A percentile compares a stretch with the other conserved stretches of the same genome.
These are phyloP conservation scores for Hygrophorus pudorinus DNA, from an alignment of 768 basidiomycete species.

Conservation along the genomic window DNA sequence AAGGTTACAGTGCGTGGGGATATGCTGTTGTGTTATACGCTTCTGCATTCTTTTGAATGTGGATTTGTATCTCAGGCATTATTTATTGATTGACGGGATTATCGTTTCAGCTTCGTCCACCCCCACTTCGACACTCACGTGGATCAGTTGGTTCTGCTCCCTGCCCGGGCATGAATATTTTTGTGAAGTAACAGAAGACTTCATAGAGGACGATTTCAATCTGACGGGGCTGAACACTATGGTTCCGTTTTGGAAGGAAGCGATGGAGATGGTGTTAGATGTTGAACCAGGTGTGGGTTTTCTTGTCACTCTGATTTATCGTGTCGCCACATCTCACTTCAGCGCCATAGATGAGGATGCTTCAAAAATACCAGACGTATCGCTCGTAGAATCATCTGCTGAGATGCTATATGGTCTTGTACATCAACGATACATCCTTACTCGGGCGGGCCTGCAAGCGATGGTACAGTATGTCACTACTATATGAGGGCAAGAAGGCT, in stretches of 20 bases:
- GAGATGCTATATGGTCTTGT: slow-evolving; percentile 97
- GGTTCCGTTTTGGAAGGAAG: slow-evolving; percentile 99
- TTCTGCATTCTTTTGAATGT: not conserved
- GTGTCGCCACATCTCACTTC: slow-evolving; percentile 4
- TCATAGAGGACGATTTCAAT: slow-evolving; percentile 99
- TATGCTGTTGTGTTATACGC: not conserved
- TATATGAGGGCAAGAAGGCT: slow-evolving; percentile 9
- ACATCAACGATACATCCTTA: slow-evolving; percentile 95
- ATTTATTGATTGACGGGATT: too few relatives aligned
- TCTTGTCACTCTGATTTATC: slow-evolving; percentile 7
- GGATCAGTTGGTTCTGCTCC: slow-evolving; percentile 96
- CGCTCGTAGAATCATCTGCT: slow-evolving; percentile 95
- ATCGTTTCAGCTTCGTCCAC: slow-evolving; percentile 65
- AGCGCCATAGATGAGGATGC: slow-evolving; percentile 72
- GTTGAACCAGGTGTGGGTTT: slow-evolving; percentile 85
- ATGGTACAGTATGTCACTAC: slow-evolving; percentile 51
- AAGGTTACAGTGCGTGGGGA: slow-evolving; percentile 66
- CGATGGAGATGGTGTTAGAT: slow-evolving; percentile 99
- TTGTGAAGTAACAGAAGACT: slow-evolving; percentile 96
- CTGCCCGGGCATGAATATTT: slow-evolving; percentile 96
- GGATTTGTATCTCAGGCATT: too few relatives aligned
- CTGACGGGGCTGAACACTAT: slow-evolving; percentile 89
- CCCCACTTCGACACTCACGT: slow-evolving; percentile 84
- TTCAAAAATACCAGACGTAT: slow-evolving; percentile 94
- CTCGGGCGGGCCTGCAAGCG: slow-evolving; percentile 83